phyloP scores from a whole-genome alignment of 371 early-diverging fungal genomes.

The Rhizopus stolonifer region DNA sequence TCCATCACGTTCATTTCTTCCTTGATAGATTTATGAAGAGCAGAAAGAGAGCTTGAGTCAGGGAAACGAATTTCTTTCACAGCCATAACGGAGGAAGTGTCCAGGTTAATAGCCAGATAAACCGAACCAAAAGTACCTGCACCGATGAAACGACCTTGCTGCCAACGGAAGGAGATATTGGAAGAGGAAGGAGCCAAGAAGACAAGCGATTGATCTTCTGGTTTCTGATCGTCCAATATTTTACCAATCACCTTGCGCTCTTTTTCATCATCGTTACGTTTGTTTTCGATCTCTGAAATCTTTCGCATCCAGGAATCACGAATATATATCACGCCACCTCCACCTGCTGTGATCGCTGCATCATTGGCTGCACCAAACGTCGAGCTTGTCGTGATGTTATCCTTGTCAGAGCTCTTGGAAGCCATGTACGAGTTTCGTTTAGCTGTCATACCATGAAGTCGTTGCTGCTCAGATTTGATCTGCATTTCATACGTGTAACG shows the following conservation, averaged over 20 bases:
- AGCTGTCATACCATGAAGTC: constrained; percentile 35
- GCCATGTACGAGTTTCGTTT: constrained; percentile 42
- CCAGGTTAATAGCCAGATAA: constrained; percentile 81
- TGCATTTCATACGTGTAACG: constrained; percentile 55
- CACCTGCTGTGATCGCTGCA: constrained; percentile 30
- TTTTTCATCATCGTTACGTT: constrained; percentile 50
- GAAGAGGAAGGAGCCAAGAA: constrained; percentile 75
- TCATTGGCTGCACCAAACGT: constrained; percentile 47
- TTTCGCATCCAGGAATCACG: constrained; percentile 60
- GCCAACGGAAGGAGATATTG: constrained; percentile 82
- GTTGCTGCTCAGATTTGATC: constrained; percentile 43
- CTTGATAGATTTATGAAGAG: constrained; percentile 73
- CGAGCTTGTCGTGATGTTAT: constrained; percentile 43
- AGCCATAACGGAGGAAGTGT: constrained; percentile 87
- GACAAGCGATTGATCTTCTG: constrained; percentile 76
- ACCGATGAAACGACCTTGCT: constrained; percentile 85
- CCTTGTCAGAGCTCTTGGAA: constrained; percentile 28
- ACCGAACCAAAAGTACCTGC: constrained; percentile 88
- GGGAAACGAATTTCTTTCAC: constrained; percentile 93
- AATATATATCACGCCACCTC: constrained; percentile 43
- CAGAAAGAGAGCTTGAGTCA: constrained; percentile 66
- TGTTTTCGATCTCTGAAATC: constrained; percentile 52
- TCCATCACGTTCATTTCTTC: constrained; percentile 93
- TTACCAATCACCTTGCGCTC: constrained; percentile 70
- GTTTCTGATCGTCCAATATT: constrained; percentile 74